A percentile compares a stretch with the other conserved stretches of the same genome.
Conservation (phyloP, 169 alveolate species). For the Eimeria tenella region DNA sequence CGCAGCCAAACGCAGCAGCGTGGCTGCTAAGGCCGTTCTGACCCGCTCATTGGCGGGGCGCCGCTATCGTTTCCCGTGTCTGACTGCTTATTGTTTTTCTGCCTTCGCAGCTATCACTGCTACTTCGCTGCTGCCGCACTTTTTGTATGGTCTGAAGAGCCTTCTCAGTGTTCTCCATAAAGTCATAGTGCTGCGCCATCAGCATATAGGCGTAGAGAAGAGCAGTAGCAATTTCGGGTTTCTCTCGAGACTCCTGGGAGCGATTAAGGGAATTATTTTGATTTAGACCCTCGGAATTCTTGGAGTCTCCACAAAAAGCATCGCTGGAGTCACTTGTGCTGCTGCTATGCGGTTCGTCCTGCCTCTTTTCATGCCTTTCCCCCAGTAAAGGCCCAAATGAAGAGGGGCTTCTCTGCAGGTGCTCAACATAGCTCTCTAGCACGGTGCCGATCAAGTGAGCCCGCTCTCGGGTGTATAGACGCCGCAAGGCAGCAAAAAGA, state of each 20-base stretch:
- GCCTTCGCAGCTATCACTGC: neutral
- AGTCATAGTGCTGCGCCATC: conserved; percentile 82
- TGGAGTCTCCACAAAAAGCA: neutral
- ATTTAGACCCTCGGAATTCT: neutral
- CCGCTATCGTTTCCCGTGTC: no score
- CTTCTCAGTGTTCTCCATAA: conserved; percentile 66
- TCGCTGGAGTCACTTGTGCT: neutral
- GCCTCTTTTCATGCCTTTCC: conserved; percentile 3
- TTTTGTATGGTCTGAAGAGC: conserved; percentile 76
- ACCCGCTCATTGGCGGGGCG: no score
- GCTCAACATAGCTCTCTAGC: conserved; percentile 57
- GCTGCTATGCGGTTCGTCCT: conserved; percentile 3
- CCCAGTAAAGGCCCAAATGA: conserved; percentile 54
- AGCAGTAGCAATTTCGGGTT: conserved; percentile 27
- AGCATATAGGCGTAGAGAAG: conserved; percentile 68
- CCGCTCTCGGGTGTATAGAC: conserved; percentile 67
- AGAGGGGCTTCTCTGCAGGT: conserved; percentile 17
- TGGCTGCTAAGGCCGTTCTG: no score
- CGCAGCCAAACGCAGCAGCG: no score
- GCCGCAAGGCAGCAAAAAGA: conserved; percentile 38
- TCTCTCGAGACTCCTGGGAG: neutral
- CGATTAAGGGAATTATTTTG: neutral
- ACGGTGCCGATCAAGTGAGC: neutral
- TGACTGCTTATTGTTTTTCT: neutral
- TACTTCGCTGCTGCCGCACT: neutral